phyloP scores from a whole-genome alignment of 2,329 filamentous ascomycete genomes.

The Gnomoniopsis smithogilvyi region DNA sequence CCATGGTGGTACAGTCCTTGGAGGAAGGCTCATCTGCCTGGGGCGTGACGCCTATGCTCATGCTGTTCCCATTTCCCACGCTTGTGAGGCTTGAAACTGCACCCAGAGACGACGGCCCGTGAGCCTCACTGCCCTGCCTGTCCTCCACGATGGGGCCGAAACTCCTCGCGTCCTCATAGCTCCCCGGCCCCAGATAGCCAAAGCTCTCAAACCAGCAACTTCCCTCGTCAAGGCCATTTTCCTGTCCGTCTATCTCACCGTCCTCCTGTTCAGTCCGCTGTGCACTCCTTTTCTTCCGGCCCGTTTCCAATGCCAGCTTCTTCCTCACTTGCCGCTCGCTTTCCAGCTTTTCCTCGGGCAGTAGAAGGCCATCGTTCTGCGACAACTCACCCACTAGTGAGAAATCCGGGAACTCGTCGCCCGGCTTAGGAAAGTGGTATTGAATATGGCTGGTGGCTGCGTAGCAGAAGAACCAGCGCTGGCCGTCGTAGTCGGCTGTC shows the following conservation, averaged over 20 bases:
- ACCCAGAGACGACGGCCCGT: background rate
- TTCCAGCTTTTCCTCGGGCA: slow-evolving; percentile 51
- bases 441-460: slow-evolving; percentile 51
- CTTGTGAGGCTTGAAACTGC: slow-evolving; percentile 24
- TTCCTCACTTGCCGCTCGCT: slow-evolving; percentile 48
- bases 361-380: slow-evolving; percentile 35
- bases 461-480: slow-evolving; percentile 57
- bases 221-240: too few species aligned
- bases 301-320: background rate
- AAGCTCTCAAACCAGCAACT: slow-evolving; percentile 42
- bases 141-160: background rate
- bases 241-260: background rate
- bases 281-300: background rate
- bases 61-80: slow-evolving; percentile 18
- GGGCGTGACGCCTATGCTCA: slow-evolving; percentile 12
- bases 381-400: slow-evolving; percentile 32
- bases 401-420: slow-evolving; percentile 57
- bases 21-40: slow-evolving; percentile 18
- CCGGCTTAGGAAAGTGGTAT: slow-evolving; percentile 54
- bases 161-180: slow-evolving; percentile 42
- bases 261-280: background rate
- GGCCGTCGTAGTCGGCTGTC: slow-evolving; percentile 57
- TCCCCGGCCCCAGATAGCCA: slow-evolving; percentile 48
- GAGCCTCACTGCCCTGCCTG: background rate
- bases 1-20: too few species aligned